A percentile compares a stretch with the other conserved stretches of the same genome.
Conservation (phyloP, 2,329 filamentous ascomycete genomes). For the Curvularia sp. region DNA sequence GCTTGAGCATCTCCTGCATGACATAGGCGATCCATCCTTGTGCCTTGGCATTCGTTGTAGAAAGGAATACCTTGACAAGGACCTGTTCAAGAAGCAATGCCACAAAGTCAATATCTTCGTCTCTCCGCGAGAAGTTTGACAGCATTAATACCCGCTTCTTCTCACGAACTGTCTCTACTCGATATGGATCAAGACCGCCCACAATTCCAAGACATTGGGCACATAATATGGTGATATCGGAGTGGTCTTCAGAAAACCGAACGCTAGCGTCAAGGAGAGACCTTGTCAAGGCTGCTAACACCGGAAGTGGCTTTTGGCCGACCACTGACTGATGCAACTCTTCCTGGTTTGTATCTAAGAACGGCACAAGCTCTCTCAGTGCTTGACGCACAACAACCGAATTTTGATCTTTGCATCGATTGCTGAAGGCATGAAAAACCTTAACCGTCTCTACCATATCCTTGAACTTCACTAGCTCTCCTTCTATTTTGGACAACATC, state of each 20-base stretch:
- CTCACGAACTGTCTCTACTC: constrained; percentile 79
- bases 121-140: constrained; percentile 80
- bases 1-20: constrained; percentile 88
- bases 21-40: constrained; percentile 93
- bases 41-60: constrained; percentile 82
- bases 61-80: constrained; percentile 88
- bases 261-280: constrained; percentile 85
- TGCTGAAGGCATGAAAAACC: constrained; percentile 73
- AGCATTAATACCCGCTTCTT: constrained; percentile 84
- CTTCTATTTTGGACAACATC: constrained; percentile 72
- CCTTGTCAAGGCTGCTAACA: constrained; percentile 74
- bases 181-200: constrained; percentile 90
- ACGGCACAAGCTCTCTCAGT: constrained; percentile 76
- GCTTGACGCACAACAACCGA: constrained; percentile 84
- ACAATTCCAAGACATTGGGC: constrained; percentile 86
- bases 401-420: constrained; percentile 82
- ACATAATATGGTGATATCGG: constrained; percentile 74
- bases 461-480: constrained; percentile 70
- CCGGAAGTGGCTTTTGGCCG: constrained; percentile 81
- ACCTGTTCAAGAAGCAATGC: constrained; percentile 86
- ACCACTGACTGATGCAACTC: constrained; percentile 80
- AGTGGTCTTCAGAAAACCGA: constrained; percentile 74
- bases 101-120: constrained; percentile 85
- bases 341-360: constrained; percentile 75
- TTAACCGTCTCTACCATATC: constrained; percentile 69